phyloP scores from a whole-genome alignment of 2,329 filamentous ascomycete species.

The Macrophomina tecta region DNA sequence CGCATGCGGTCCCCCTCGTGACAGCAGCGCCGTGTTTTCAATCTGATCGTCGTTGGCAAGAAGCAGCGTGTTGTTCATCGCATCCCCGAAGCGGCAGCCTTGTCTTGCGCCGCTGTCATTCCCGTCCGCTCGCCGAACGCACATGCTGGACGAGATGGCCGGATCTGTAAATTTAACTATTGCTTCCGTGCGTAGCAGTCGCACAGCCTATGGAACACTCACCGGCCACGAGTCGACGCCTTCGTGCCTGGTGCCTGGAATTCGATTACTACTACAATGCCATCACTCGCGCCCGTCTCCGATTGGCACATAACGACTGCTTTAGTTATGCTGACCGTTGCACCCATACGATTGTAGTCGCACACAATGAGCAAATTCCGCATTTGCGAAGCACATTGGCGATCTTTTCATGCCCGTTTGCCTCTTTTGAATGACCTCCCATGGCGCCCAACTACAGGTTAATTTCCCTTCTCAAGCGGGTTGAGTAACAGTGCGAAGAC shows the following conservation, averaged over 20 bases:
- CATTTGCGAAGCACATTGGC: conserved; percentile 6
- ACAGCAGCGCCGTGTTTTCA: neutral
- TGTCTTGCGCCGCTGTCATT: conserved; percentile 1
- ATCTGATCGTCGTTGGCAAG: conserved; percentile 6
- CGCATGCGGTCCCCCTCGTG: conserved; percentile 12
- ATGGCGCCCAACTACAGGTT: conserved; percentile 12
- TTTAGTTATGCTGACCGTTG: conserved; percentile 23
- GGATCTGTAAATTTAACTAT: conserved; percentile 3
- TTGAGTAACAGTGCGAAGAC: conserved; percentile 15
- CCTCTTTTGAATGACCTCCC: conserved; percentile 8
- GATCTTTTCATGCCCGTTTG: conserved; percentile 17
- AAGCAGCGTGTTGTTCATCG: conserved; percentile 1
- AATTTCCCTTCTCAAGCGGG: conserved; percentile 17
- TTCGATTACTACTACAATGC: conserved; percentile 4
- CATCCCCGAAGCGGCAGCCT: neutral
- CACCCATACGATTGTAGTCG: conserved; percentile 19
- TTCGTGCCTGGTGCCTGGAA: conserved; percentile 23
- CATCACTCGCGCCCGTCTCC: conserved; percentile 20
- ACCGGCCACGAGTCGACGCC: conserved; percentile 18
- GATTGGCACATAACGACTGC: conserved; percentile 14
- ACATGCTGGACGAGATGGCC: neutral
- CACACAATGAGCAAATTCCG: conserved; percentile 19
- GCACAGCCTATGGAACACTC: conserved; percentile 7
- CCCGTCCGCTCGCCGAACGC: neutral
- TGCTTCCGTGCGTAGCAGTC: conserved; percentile 10